Evolutionary conservation across 2,329 filamentous ascomycete species (phyloP).

Genomic region (Aspergillus alliaceus): DNA sequence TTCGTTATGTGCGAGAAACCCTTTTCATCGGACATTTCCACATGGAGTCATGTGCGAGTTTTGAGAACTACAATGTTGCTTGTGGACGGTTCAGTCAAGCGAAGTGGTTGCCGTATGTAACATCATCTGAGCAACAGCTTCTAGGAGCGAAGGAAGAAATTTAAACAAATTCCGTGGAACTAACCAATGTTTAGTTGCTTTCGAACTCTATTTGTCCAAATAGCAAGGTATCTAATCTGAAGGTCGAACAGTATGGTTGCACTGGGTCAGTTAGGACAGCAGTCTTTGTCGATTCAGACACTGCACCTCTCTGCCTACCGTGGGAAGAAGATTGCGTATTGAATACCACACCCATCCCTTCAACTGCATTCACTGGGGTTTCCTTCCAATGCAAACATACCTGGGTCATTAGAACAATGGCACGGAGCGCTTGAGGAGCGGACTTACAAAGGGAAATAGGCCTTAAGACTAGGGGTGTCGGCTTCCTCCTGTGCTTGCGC

Average conservation of each 20-base stretch:
- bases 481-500: constrained; percentile 40
- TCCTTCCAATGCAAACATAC: constrained; percentile 46
- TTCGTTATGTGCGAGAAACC: neutral
- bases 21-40: neutral
- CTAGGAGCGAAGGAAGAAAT: neutral
- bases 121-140: neutral
- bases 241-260: neutral
- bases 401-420: constrained; percentile 27
- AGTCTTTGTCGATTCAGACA: neutral
- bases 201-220: neutral
- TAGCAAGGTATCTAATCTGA: neutral
- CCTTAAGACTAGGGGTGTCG: constrained; percentile 37
- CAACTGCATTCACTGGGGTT: constrained; percentile 21
- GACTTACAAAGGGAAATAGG: constrained; percentile 48
- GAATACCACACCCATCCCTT: neutral
- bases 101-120: neutral
- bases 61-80: neutral
- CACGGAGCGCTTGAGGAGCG: neutral
- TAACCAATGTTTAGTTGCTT: neutral
- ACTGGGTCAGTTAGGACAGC: neutral
- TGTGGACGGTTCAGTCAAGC: neutral
- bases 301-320: neutral
- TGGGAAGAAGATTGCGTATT: neutral
- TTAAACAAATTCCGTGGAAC: neutral
- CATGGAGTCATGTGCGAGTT: neutral